Conservation (phyloP, 1,284 basidiomycete genomes). For the Pisolithus thermaeus region DNA sequence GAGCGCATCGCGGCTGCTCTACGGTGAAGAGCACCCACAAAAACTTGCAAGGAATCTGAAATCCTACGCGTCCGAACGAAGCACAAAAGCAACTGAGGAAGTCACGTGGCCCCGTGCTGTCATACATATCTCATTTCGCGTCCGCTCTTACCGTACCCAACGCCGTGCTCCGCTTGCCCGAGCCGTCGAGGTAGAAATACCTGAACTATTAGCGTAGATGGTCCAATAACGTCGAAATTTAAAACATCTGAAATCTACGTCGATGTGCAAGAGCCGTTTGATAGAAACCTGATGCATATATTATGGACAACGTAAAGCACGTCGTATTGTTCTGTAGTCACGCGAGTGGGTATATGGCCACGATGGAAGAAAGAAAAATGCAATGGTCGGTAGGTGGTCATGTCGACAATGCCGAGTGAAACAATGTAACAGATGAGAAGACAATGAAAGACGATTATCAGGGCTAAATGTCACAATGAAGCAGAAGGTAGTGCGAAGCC, state of each 20-base stretch:
- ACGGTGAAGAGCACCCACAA: background rate
- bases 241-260: background rate
- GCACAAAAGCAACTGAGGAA: no score
- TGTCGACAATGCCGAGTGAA: slow-evolving; percentile 7
- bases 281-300: slow-evolving; percentile 15
- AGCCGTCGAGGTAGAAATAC: no score
- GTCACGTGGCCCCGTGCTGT: no score
- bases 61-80: no score
- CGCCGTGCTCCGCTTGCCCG: no score
- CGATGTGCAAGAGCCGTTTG: background rate
- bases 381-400: slow-evolving; percentile 7
- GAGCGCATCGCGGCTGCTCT: slow-evolving; percentile 22
- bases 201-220: no score
- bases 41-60: background rate
- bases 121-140: no score
- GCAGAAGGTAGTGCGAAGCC: slow-evolving; percentile 1
- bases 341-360: slow-evolving; percentile 26
- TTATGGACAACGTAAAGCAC: slow-evolving; percentile 28
- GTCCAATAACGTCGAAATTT: no score
- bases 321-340: slow-evolving; percentile 25
- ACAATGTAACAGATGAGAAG: slow-evolving; percentile 1
- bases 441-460: slow-evolving; percentile 6
- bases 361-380: slow-evolving; percentile 11
- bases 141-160: no score
- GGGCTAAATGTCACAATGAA: slow-evolving; percentile 2